Base-by-base conservation (phyloP, 202 grass and related monocot genomes). In the Miscanthus sacchariflorus region DNA sequence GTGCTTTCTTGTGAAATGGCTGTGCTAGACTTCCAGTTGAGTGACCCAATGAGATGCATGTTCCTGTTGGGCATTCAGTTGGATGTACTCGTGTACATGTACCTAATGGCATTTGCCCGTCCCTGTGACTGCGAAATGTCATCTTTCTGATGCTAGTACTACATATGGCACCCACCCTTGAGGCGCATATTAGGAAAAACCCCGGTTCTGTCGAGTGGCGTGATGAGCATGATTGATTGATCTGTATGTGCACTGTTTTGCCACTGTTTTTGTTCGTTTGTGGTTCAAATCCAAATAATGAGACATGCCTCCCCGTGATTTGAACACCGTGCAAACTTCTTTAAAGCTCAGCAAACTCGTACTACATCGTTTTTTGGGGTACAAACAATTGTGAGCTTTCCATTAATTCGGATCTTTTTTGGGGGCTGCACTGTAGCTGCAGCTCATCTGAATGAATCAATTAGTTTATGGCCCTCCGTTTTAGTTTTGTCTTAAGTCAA, bases 1-100 rank as follows among this genome's bases (percentile, higher is more conserved):
- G 61, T 80, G 63, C 56, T 81, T 76, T 38, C 87, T 92, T 92
- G 80, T 89, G 84, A 81, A 70, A 77, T 52, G 40, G 65, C 30
- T 33, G 50, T 35, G 65, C 65, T 27, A 68, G 65, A 68, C 27
- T 80, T 17, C 36, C 48, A 61, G 18, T 87, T 49, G 80, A 83
- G 80, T 87, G 87, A 65, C 17, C 74, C 75, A 58, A 25, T 0
- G 23, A 72, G n/a, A 82, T 21, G 65, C 72, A 80, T 28, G 75
- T 70, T 71, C 52, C 64, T 30, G 17, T 7, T 50, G 0, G 66
- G 15, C 24, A 39, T 59, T 67, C 40, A 74, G 52, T 83, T 24
- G 35, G 89, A 72, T 63, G 59, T 63, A 59, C 54, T 3, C 19
- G 0, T 59, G 54, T 9, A 63, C 59, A 63, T 81, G 81, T 28